phyloP scores from a whole-genome alignment of 305 asterid species.

The Solanum chacoense region DNA sequence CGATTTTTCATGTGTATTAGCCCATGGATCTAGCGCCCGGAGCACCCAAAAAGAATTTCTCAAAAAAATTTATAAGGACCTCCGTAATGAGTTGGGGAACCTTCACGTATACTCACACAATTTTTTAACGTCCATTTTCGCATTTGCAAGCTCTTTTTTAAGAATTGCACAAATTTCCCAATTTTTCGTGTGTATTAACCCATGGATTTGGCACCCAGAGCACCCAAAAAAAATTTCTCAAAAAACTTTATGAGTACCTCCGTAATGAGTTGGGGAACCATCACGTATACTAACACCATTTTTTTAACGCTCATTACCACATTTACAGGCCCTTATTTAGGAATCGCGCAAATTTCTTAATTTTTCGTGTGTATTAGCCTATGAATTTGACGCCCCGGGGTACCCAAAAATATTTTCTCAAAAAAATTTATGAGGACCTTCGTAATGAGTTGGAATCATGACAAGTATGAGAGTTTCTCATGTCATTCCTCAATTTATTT shows the following conservation, averaged over 20 bases:
- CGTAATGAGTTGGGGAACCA: neutral
- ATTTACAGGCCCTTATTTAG: neutral
- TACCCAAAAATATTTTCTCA: neutral
- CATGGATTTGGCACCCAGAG: neutral
- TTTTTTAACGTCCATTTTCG: too few relatives aligned
- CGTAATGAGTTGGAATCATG: neutral
- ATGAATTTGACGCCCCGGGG: neutral
- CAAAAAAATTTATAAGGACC: neutral
- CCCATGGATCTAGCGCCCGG: neutral
- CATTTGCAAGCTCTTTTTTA: neutral
- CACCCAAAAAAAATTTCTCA: neutral
- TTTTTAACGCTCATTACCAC: neutral
- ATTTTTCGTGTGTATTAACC: neutral
- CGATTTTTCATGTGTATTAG: too few relatives aligned
- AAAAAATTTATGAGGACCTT: neutral
- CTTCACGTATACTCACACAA: neutral
- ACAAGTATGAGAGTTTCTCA: neutral
- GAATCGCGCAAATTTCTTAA: too few relatives aligned
- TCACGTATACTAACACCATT: neutral
- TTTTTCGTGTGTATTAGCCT: too few relatives aligned
- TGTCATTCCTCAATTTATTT: neutral
- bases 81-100: neutral
- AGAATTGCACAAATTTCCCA: too few relatives aligned
- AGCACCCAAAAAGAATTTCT: neutral
- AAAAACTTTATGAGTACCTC: neutral